Base-by-base conservation (phyloP, 2,329 filamentous ascomycete genomes). In the Acarospora socialis region DNA sequence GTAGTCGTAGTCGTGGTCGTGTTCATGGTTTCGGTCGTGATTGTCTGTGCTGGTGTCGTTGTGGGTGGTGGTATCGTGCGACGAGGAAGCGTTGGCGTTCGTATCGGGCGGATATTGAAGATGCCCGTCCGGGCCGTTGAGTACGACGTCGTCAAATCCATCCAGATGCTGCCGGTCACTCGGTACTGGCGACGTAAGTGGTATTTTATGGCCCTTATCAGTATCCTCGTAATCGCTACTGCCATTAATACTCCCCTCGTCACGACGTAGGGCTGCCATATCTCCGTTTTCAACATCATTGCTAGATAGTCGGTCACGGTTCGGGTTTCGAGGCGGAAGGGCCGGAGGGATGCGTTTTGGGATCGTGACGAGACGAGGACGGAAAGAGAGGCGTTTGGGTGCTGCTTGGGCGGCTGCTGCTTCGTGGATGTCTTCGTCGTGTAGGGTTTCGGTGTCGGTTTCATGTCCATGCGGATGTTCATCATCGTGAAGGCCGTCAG, bases 311-410 rank as follows among this genome's bases (percentile, higher is more conserved):
- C 54, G 43, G 33, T 49, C 54, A 23, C 61, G 57, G 37, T 75
- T 74, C 1, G 82, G 78, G 48, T 80, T 92, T 28, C 84, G 67
- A 3, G 72, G 66, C 1, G 86, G 86, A 8, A 93, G 66, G 6
- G 80, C 74, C 2, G 86, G 84, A 1, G 82, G 72, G 1, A 76
- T 56, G 21, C 83, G 70, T 57, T 87, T 92, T 8, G 81, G 74
- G 36, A 94, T 92, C 27, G 73, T 84, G 17, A 94, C 81, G 30
- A 94, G 63, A 30, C 78, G 77, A 15, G 83, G 81, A 48, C 81
- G 78, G 22, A 35, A 84, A 73, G 34, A 73, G 67, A 33, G 78
- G 72, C 2, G 78, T 73, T 2, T 70, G 28, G 73, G 60, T 25
- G 70, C 63, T 23, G 72, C 68, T 32, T 73, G 68, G 5, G 66